A percentile compares a stretch with the other conserved stretches of the same genome.
These are phyloP conservation scores for Trametes pubescens DNA, from an alignment of 1,284 basidiomycete genomes.

Conservation along the genomic window DNA sequence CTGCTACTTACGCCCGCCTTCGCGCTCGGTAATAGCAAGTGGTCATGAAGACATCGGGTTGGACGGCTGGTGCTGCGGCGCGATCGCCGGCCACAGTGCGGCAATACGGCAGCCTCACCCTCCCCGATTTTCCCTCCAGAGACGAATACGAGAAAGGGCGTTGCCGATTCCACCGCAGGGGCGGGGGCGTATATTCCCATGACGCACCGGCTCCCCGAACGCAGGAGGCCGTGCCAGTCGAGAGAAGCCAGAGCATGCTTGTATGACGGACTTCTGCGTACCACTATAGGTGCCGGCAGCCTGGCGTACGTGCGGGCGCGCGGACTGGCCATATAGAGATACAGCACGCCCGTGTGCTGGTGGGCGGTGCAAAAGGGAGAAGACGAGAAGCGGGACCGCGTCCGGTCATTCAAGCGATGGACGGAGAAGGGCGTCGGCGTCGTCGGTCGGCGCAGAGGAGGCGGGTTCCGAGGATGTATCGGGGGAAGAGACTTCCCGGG, in stretches of 20 bases:
- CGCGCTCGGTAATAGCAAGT: background rate
- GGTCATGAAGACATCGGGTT: background rate
- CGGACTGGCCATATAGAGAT: conserved; percentile 3
- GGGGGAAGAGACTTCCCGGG: conserved; percentile 1
- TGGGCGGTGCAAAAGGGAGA: conserved; percentile 3
- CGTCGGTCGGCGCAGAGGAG: background rate
- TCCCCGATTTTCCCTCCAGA: background rate
- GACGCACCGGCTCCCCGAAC: conserved; percentile 17
- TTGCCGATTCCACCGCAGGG: background rate
- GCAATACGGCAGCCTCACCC: background rate
- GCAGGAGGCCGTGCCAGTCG: background rate
- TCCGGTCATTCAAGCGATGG: conserved; percentile 1
- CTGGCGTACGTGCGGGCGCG: conserved; percentile 1
- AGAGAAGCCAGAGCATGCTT: conserved; percentile 13
- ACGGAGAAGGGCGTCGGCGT: conserved; percentile 5
- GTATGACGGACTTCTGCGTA: conserved; percentile 18
- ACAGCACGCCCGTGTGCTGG: background rate
- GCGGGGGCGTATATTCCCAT: conserved; percentile 12
- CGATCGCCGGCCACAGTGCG: background rate
- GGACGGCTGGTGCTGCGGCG: background rate
- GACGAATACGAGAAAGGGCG: background rate
- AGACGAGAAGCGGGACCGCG: background rate
- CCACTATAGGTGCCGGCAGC: conserved; percentile 11
- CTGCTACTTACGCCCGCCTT: background rate
- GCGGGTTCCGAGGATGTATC: conserved; percentile 2